Conservation (phyloP, 805 yeast species). For the Yamadazyma kitorensis region DNA sequence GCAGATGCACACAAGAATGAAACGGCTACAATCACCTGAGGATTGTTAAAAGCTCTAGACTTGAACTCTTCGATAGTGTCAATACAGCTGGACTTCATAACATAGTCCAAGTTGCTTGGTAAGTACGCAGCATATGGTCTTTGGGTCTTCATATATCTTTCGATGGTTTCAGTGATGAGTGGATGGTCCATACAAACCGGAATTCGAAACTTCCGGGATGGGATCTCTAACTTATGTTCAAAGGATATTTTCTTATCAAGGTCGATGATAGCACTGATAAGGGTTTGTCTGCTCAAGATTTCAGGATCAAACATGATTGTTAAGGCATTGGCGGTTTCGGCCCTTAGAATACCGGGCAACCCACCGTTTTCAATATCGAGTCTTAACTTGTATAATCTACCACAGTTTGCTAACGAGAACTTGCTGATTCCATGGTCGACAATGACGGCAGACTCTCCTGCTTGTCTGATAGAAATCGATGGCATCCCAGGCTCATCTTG, state of each 20-base stretch:
- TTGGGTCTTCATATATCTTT: constrained; percentile 87
- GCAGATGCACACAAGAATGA: constrained; percentile 97
- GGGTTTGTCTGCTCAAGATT: constrained; percentile 53
- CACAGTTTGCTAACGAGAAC: background rate
- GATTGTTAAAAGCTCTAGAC: constrained; percentile 74
- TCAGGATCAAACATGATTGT: constrained; percentile 18
- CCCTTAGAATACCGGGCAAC: background rate
- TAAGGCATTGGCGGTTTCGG: background rate
- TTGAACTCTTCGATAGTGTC: constrained; percentile 71
- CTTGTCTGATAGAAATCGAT: background rate
- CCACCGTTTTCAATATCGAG: background rate
- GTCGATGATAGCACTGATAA: constrained; percentile 62
- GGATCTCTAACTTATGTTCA: constrained; percentile 77
- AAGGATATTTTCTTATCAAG: constrained; percentile 71
- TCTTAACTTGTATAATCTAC: background rate
- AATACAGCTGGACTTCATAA: constrained; percentile 81
- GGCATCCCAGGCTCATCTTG: background rate
- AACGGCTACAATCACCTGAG: constrained; percentile 88
- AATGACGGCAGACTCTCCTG: background rate
- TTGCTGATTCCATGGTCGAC: background rate
- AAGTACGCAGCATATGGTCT: constrained; percentile 95
- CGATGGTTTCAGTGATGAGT: constrained; percentile 80
- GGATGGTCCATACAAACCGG: constrained; percentile 96
- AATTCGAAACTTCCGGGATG: constrained; percentile 72
- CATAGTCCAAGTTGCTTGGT: constrained; percentile 93